A percentile compares a stretch with the other conserved stretches of the same genome.
Evolutionary conservation across 2,329 filamentous ascomycete species (phyloP).

Genomic region (Decorospora gaudefroyi): DNA sequence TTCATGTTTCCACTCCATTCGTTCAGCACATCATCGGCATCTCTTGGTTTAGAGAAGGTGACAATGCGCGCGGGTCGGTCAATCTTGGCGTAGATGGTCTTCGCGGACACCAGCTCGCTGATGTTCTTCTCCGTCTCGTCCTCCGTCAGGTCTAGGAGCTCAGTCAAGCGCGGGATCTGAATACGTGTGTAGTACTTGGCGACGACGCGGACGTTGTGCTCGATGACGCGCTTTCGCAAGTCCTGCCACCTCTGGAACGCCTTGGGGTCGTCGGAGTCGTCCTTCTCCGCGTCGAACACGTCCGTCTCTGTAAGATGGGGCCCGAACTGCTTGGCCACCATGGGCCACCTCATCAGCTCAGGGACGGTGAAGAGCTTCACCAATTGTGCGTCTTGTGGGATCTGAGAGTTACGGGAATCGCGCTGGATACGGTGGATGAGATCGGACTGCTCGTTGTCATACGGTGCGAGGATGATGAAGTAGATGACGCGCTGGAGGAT

Average conservation of each 20-base stretch:
- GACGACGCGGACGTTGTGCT: conserved; percentile 97
- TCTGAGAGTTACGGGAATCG: conserved; percentile 78
- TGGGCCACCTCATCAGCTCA: conserved; percentile 98
- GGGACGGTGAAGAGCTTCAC: conserved; percentile 93
- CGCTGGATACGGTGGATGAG: conserved; percentile 90
- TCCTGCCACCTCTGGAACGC: conserved; percentile 88
- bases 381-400: conserved; percentile 80
- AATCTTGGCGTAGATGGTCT: conserved; percentile 98
- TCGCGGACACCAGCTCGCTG: conserved; percentile 92
- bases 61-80: conserved; percentile 91
- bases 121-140: conserved; percentile 99
- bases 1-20: conserved; percentile 99
- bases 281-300: conserved; percentile 74
- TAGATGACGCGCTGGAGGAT: conserved; percentile 94
- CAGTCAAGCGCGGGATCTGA: conserved; percentile 84
- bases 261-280: conserved; percentile 73
- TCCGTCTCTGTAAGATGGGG: conserved; percentile 86
- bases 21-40: conserved; percentile 94
- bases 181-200: conserved; percentile 99
- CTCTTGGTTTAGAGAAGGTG: conserved; percentile 90
- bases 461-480: conserved; percentile 93
- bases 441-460: conserved; percentile 98
- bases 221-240: conserved; percentile 95
- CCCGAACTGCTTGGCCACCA: conserved; percentile 86
- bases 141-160: conserved; percentile 87